Evolutionary conservation across 1,284 basidiomycete species (phyloP).

Genomic region (Dichomitus squalens): DNA sequence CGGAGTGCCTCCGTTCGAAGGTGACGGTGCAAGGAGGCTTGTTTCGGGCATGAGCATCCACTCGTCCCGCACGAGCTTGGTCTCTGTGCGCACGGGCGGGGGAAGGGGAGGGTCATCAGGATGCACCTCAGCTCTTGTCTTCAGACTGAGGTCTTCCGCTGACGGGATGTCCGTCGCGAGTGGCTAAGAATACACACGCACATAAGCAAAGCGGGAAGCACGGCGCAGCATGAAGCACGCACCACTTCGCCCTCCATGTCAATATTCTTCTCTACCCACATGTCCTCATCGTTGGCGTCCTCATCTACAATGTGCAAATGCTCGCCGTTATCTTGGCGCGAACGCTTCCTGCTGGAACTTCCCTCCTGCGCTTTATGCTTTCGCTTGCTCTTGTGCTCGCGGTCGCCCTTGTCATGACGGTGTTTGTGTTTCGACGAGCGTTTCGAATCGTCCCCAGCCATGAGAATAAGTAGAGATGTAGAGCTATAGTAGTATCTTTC

Average conservation of each 20-base stretch:
- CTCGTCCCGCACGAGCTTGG: constrained; percentile 71
- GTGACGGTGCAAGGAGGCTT: constrained; percentile 27
- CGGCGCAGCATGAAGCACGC: constrained; percentile 30
- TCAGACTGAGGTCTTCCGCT: constrained; percentile 70
- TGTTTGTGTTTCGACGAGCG: constrained; percentile 39
- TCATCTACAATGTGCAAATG: constrained; percentile 63
- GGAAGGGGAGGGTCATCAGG: constrained; percentile 50
- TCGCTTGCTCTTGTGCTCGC: constrained; percentile 50
- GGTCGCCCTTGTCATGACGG: constrained; percentile 39
- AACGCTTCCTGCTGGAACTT: constrained; percentile 36
- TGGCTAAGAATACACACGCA: constrained; percentile 41
- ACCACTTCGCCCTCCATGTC: constrained; percentile 77
- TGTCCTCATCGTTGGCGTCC: constrained; percentile 65
- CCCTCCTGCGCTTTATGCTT: constrained; percentile 50
- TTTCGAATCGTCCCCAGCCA: constrained; percentile 27
- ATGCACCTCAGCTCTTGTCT: constrained; percentile 52
- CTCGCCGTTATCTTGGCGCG: constrained; percentile 33
- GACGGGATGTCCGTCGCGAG: constrained; percentile 80
- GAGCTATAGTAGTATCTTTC: too few species aligned
- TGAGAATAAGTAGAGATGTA: neutral
- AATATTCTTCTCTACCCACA: constrained; percentile 90
- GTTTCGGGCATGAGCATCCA: constrained; percentile 82
- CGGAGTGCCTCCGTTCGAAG: constrained; percentile 21
- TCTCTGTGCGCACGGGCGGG: constrained; percentile 44
- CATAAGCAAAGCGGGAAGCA: neutral